Evolutionary conservation across 148 eudicot species (phyloP).

Genomic region (Oxyria digyna): DNA sequence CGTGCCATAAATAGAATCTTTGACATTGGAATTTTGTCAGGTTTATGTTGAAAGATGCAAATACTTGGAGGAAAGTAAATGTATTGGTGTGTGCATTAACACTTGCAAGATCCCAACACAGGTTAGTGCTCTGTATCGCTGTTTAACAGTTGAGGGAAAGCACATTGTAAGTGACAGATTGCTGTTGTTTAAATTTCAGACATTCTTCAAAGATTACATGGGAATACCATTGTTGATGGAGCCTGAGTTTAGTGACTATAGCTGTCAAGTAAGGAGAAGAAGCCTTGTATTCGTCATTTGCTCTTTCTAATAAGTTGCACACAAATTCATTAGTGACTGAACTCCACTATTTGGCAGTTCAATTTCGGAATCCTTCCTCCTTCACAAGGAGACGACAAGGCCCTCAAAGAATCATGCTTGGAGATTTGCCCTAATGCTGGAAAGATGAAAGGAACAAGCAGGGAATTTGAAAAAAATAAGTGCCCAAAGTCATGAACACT

Average conservation of each 20-base stretch:
- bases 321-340: background rate
- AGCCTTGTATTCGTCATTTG: background rate
- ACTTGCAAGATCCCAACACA: slow-evolving; percentile 97
- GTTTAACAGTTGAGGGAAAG: background rate
- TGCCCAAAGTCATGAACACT: slow-evolving; percentile 54
- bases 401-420: slow-evolving; percentile 68
- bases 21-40: slow-evolving; percentile 22
- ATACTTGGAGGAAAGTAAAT: slow-evolving; percentile 93
- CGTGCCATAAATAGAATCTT: background rate
- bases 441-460: slow-evolving; percentile 18
- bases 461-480: slow-evolving; percentile 9
- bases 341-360: slow-evolving; percentile 33
- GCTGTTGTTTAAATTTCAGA: slow-evolving; percentile 19
- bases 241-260: slow-evolving; percentile 83
- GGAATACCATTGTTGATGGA: slow-evolving; percentile 90
- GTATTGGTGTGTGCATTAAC: slow-evolving; percentile 84
- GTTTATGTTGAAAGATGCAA: slow-evolving; percentile 93
- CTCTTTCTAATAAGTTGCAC: background rate
- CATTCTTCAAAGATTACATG: slow-evolving; percentile 79
- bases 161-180: background rate
- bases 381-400: slow-evolving; percentile 39
- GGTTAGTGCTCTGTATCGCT: slow-evolving; percentile 27
- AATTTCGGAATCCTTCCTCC: slow-evolving; percentile 65
- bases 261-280: slow-evolving; percentile 66
- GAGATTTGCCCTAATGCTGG: slow-evolving; percentile 62